A percentile compares a stretch with the other conserved stretches of the same genome.
Evolutionary conservation across 2,329 filamentous ascomycete genomes (phyloP).

Genomic region (Fusarium duplospermum): DNA sequence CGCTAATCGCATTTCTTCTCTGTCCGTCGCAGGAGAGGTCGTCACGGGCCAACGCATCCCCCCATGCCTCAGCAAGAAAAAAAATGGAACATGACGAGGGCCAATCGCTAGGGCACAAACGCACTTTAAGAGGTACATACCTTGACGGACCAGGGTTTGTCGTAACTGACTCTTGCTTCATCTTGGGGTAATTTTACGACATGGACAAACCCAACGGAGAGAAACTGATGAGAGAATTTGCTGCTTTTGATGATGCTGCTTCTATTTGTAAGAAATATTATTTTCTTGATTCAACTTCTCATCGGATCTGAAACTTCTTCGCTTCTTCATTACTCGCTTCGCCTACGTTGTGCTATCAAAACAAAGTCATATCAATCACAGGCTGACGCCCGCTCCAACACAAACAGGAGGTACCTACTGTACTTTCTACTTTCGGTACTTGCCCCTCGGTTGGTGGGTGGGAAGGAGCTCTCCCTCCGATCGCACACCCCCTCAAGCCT

Average conservation of each 20-base stretch:
- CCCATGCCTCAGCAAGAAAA: not conserved
- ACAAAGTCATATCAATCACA: not conserved
- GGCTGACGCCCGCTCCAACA: not conserved
- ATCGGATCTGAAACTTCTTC: not conserved
- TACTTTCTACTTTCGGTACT: slow-evolving; percentile 18
- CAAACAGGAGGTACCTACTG: not conserved
- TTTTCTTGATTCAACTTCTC: not conserved
- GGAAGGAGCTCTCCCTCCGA: slow-evolving; percentile 28
- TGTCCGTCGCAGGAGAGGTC: not conserved
- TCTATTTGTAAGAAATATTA: not conserved
- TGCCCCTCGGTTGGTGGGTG: slow-evolving; percentile 25
- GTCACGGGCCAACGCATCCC: slow-evolving; percentile 7
- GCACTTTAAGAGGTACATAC: slow-evolving; percentile 17
- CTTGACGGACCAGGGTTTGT: slow-evolving; percentile 3
- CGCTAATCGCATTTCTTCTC: not conserved
- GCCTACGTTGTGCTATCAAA: not conserved
- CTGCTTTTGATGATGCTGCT: not conserved
- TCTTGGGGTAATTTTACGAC: slow-evolving; percentile 20
- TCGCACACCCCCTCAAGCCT: slow-evolving; percentile 34
- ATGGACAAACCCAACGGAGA: not conserved
- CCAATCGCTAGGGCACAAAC: slow-evolving; percentile 35
- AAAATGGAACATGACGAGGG: slow-evolving; percentile 7
- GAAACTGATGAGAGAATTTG: not conserved
- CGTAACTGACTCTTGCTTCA: slow-evolving; percentile 19
- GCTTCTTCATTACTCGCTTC: not conserved